Evolutionary conservation across 2,329 filamentous ascomycete genomes (phyloP), one percentile per base, ranked within the genome.

Genomic region (Diaporthe vaccinii): DNA sequence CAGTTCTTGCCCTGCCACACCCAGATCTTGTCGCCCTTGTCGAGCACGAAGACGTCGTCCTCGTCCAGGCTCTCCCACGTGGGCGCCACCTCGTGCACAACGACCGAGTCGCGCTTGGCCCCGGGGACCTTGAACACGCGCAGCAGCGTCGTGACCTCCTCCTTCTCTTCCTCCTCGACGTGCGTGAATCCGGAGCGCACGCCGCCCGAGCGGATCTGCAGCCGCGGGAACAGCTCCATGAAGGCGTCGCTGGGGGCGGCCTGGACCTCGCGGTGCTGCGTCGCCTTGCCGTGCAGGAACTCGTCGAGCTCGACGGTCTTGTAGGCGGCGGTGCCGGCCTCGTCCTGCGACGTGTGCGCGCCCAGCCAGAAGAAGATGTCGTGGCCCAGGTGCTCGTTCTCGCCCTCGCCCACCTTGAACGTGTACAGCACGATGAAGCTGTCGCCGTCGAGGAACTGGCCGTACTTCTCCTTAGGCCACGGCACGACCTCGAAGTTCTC

Each of bases 321-420:
- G 84, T 94, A 93, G 2, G 92, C 92, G 0, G 92, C 92, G 0
- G 89, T 91, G 22, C 92, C 92, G 2, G 91, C 91, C 83, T 94
- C 92, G 77, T 93, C 92, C 83, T 93, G 91, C 3, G 90, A 88
- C 0, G 91, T 93, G 79, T 92, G 89, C 70, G 83, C 85, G 6
- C 92, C 92, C 0, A 93, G 87, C 92, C 91, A 94, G 84, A 93
- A 93, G 86, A 92, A 93, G 79, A 93, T 88, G 68, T 93, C 91
- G 78, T 93, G 91, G 57, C 84, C 85, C 6, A 93, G 84, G 78
- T 85, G 87, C 44, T 73, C 57, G 41, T 70, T 69, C 55, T 41
- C 46, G 34, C n/a, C 81, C 57, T 85, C 83, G 57, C 87, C 87
- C 44, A 90, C 80, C 78, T 89, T 88, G 82, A 89, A 89, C 6